These are phyloP conservation scores for Dendrobium nobile DNA, from an alignment of 106 monocot species.

Conservation along the genomic window DNA sequence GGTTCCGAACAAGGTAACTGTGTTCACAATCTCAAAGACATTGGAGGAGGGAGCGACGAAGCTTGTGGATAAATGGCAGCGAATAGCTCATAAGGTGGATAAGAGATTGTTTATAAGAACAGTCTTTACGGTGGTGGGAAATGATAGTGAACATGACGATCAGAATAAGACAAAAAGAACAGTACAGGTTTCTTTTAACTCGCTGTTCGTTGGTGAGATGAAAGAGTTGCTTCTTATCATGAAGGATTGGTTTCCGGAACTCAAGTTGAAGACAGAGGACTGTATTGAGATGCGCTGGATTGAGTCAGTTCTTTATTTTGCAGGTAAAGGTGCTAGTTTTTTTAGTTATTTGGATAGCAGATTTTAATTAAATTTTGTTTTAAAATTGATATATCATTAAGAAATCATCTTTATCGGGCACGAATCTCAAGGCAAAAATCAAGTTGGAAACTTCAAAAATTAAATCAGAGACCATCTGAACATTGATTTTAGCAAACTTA, in stretches of 20 bases:
- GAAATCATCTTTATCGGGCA: too few relatives aligned
- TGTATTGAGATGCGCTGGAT: slow-evolving; percentile 42
- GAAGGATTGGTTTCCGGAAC: slow-evolving; percentile 25
- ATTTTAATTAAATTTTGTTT: too few relatives aligned
- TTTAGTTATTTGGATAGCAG: too few relatives aligned
- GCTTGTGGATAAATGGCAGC: background rate
- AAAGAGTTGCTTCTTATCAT: slow-evolving; percentile 14
- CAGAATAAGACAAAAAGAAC: background rate
- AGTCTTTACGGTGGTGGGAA: background rate
- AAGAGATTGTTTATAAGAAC: background rate
- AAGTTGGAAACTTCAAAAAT: too few relatives aligned
- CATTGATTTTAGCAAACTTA: too few relatives aligned
- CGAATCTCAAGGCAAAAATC: too few relatives aligned
- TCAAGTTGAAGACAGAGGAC: slow-evolving; percentile 11
- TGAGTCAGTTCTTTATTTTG: slow-evolving; percentile 20
- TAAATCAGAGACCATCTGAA: too few relatives aligned
- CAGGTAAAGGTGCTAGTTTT: too few relatives aligned
- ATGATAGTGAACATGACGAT: too few relatives aligned
- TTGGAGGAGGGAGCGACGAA: background rate
- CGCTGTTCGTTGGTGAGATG: slow-evolving; percentile 20
- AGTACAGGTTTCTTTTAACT: slow-evolving; percentile 19
- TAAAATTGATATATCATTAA: too few relatives aligned
- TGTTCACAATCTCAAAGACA: background rate
- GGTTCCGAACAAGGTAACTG: slow-evolving; percentile 20
- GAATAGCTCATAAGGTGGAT: slow-evolving; percentile 3